These are phyloP conservation scores for Sanguinoderma infundibulare DNA, from an alignment of 1,284 basidiomycete genomes.

Conservation along the genomic window DNA sequence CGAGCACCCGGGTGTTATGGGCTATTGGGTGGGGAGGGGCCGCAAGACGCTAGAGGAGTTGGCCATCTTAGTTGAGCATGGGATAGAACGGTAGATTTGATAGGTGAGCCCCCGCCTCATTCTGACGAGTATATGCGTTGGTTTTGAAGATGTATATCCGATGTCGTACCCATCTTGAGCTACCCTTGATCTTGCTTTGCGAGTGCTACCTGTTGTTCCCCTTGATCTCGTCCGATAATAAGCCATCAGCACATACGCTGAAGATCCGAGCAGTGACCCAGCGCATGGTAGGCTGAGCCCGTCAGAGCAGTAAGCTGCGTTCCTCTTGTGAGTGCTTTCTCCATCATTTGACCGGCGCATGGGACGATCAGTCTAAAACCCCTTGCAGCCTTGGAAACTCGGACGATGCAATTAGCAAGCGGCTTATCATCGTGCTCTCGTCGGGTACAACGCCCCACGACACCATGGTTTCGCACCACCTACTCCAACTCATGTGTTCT, in stretches of 20 bases:
- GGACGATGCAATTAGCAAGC: background rate
- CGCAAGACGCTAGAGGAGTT: constrained; percentile 50
- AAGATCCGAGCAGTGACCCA: too few species aligned
- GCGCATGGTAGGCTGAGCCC: too few species aligned
- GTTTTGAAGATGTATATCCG: background rate
- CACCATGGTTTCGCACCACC: background rate
- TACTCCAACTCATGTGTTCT: background rate
- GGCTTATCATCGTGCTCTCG: constrained; percentile 10
- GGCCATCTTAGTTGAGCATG: constrained; percentile 51
- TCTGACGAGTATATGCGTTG: background rate
- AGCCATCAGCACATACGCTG: background rate
- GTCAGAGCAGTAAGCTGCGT: too few species aligned
- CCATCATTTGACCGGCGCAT: background rate
- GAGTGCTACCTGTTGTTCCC: background rate
- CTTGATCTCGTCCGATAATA: background rate
- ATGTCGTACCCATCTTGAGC: background rate
- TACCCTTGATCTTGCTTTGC: constrained; percentile 1
- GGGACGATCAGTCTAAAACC: background rate
- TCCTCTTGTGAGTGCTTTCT: background rate
- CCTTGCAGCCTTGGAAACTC: background rate
- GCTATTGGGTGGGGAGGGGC: constrained; percentile 58
- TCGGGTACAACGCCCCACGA: background rate
- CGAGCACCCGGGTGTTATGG: constrained; percentile 45
- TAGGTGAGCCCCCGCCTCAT: background rate
- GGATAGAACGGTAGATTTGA: constrained; percentile 34